These are phyloP conservation scores for Leccinellum luteum DNA, from an alignment of 768 basidiomycete genomes.

Conservation along the genomic window DNA sequence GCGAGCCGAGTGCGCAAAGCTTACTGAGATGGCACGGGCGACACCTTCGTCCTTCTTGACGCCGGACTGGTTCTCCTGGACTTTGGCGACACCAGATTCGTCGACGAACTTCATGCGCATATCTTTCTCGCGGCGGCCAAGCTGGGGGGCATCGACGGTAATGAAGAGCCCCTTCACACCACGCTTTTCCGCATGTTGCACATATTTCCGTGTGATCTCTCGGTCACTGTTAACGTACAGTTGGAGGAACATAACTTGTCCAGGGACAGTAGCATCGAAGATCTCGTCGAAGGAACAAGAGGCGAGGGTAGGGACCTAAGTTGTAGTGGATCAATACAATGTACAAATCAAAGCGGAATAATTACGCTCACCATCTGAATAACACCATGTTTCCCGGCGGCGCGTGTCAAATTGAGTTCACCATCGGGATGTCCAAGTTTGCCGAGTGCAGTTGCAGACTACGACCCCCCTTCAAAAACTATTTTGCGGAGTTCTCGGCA, in stretches of 20 bases:
- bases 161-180: conserved; percentile 95
- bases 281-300: conserved; percentile 97
- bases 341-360: background rate
- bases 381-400: conserved; percentile 74
- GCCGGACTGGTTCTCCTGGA: conserved; percentile 24
- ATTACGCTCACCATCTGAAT: conserved; percentile 64
- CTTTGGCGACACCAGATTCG: conserved; percentile 35
- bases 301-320: conserved; percentile 89
- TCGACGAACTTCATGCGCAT: conserved; percentile 65
- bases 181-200: conserved; percentile 85
- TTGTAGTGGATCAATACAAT: background rate
- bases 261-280: conserved; percentile 74
- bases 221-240: conserved; percentile 91
- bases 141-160: conserved; percentile 95
- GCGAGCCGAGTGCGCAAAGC: conserved; percentile 34
- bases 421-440: conserved; percentile 97
- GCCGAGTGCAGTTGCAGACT: conserved; percentile 85
- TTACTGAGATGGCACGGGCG: conserved; percentile 83
- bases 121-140: conserved; percentile 92
- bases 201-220: conserved; percentile 77
- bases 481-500: conserved; percentile 22
- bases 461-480: background rate
- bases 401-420: conserved; percentile 86
- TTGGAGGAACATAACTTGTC: conserved; percentile 85
- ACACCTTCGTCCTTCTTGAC: conserved; percentile 63